Percentiles rank a stretch among this genome's conserved stretches.
Evolutionary conservation across 371 early-diverging fungal species (phyloP).

Genomic region (Mucor mucedo): DNA sequence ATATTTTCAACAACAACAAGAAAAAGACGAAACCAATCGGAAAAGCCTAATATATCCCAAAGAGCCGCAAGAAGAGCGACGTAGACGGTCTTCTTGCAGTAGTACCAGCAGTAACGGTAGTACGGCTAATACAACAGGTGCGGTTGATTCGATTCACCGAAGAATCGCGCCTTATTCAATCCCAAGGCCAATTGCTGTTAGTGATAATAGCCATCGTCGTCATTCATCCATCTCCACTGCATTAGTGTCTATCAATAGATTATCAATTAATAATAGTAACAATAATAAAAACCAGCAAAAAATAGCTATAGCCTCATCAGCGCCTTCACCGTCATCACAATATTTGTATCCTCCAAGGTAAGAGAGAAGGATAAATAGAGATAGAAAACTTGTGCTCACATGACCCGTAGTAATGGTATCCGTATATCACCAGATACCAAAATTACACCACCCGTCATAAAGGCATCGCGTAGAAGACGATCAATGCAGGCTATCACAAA

Average conservation of each 20-base stretch:
- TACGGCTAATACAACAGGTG: slow-evolving; percentile 7
- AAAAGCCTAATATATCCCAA: slow-evolving; percentile 3
- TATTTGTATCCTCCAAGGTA: slow-evolving; percentile 15
- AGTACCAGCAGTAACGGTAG: slow-evolving; percentile 18
- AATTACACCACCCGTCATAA: slow-evolving; percentile 5
- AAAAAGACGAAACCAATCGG: slow-evolving; percentile 7
- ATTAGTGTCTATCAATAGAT: slow-evolving; percentile 12
- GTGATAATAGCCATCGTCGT: not conserved
- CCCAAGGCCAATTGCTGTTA: slow-evolving; percentile 11
- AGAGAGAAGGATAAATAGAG: not conserved
- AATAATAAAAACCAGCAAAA: not conserved
- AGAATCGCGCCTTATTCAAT: slow-evolving; percentile 23
- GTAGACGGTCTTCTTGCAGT: slow-evolving; percentile 19
- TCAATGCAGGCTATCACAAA: slow-evolving; percentile 35
- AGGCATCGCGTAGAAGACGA: slow-evolving; percentile 23
- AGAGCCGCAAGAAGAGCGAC: not conserved
- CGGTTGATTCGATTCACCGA: slow-evolving; percentile 19
- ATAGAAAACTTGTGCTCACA: not conserved
- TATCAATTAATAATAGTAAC: slow-evolving; percentile 4
- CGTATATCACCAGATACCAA: slow-evolving; percentile 2
- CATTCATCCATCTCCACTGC: slow-evolving; percentile 14
- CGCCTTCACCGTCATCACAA: slow-evolving; percentile 6
- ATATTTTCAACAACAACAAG: slow-evolving; percentile 19
- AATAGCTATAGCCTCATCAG: slow-evolving; percentile 3
- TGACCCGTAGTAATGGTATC: not conserved